Base-by-base conservation (phyloP, 2,329 filamentous ascomycete genomes). In the Blastomyces gilchristii region DNA sequence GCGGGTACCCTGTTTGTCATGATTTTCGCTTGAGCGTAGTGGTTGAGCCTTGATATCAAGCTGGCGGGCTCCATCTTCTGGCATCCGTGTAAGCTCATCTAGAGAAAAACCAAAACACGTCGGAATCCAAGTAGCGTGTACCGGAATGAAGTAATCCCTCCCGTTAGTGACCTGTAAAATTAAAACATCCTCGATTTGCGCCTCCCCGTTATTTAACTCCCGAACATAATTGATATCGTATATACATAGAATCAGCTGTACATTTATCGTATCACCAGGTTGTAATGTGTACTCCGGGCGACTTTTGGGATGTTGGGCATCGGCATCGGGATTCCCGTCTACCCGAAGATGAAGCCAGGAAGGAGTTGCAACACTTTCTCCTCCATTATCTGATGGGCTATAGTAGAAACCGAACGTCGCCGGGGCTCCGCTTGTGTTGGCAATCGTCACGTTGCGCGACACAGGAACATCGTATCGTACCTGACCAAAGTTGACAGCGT, bases 111-210 rank as follows among this genome's bases (percentile, higher is more conserved):
- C 90, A 58, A 97, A 89, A 69, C 87, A 89, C 0, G 90, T 91
- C 9, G 89, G 88, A 3, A 87, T 78, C 93, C 94, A 99, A 0
- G 77, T 79, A 0, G 84, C 94, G 31, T 84, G 86, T 0, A 96
- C 80, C 0, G 91, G 88, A 49, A 99, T 85, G 72, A 99, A 99
- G 71, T 97, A 89, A 69, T 99, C 94, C 58, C 91, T 84, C 0
- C 95, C 95, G 61, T 88, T 85, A 12, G 85, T 82, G 5, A 99
- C 89, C 0, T 91, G 86, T 9, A 99, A 81, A 1, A 99, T 87
- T 8, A 99, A 80, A 2, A 99, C 87, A 67, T 97, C 91, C 66
- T 97, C 93, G 0, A 99, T 78, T 8, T 78, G 79, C 3, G 79
- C 73, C 1, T 81, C 79, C 18, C 84, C 85, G 62, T 87, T 81